Evolutionary conservation across 768 basidiomycete genomes (phyloP).

Genomic region (Auricularia heimuer): DNA sequence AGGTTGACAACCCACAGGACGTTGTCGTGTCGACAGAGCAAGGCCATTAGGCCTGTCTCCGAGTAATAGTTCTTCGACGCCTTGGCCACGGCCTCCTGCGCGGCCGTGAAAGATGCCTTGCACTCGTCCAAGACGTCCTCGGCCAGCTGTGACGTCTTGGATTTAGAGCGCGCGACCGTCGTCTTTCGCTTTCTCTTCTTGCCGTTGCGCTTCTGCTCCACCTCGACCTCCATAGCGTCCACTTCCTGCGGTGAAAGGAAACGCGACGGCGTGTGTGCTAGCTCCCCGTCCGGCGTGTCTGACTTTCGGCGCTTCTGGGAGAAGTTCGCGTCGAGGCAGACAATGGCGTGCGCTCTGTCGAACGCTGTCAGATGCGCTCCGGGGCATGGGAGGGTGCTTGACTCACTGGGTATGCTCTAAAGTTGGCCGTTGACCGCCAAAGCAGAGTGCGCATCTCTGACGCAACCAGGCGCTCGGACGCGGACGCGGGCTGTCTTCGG

Average conservation of each 20-base stretch:
- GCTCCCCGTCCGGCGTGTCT: background rate
- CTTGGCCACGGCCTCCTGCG: slow-evolving; percentile 4
- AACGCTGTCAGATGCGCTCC: background rate
- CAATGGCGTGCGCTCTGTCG: slow-evolving; percentile 3
- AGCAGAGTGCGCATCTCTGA: slow-evolving; percentile 3
- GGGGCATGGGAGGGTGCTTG: background rate
- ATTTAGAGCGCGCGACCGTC: background rate
- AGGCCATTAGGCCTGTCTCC: slow-evolving; percentile 6
- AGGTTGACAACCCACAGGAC: slow-evolving; percentile 3
- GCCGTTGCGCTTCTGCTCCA: background rate
- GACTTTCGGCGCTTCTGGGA: slow-evolving; percentile 1
- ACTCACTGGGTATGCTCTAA: background rate
- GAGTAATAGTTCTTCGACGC: slow-evolving; percentile 3
- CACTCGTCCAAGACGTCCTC: slow-evolving; percentile 7
- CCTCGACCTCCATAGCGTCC: background rate
- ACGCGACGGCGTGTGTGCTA: background rate
- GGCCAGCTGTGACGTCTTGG: background rate
- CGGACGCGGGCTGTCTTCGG: no score
- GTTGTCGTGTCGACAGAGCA: slow-evolving; percentile 2
- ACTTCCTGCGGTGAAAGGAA: background rate
- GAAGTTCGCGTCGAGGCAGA: slow-evolving; percentile 6
- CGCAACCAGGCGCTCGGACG: background rate
- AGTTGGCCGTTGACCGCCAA: background rate
- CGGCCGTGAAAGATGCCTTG: slow-evolving; percentile 3
- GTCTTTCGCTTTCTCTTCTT: no score